These are phyloP conservation scores for Starmerella roubikii DNA, from an alignment of 805 yeast species.

Conservation along the genomic window DNA sequence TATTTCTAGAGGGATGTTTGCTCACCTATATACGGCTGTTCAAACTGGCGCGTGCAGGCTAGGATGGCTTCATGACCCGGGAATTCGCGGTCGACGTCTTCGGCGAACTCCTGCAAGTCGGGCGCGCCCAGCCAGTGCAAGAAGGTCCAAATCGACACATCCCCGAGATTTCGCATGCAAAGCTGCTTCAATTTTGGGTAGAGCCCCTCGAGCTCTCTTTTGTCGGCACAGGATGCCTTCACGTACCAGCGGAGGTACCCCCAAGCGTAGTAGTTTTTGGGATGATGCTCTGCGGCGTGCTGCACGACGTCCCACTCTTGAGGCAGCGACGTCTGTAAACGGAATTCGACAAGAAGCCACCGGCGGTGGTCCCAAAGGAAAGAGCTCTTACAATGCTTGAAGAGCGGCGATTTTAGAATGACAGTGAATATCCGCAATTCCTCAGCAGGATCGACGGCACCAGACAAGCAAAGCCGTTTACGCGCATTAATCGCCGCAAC, in stretches of 20 bases:
- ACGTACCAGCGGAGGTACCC: constrained; percentile 19
- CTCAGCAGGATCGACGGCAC: constrained; percentile 2
- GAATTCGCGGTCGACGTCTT: constrained; percentile 1
- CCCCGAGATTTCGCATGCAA: constrained; percentile 21
- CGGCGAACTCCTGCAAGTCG: constrained; percentile 7
- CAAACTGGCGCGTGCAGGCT: background rate
- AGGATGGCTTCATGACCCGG: constrained; percentile 18
- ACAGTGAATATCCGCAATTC: constrained; percentile 23
- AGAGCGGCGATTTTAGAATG: constrained; percentile 25
- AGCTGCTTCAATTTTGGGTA: background rate
- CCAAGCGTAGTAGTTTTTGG: constrained; percentile 39
- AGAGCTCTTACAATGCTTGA: constrained; percentile 30
- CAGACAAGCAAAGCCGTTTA: constrained; percentile 13
- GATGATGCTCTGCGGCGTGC: constrained; percentile 31
- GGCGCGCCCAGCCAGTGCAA: constrained; percentile 11
- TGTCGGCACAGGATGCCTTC: constrained; percentile 6
- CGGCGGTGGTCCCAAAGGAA: constrained; percentile 30
- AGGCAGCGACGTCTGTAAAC: background rate
- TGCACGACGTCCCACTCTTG: constrained; percentile 24
- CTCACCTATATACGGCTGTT: background rate
- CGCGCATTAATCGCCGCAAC: constrained; percentile 23
- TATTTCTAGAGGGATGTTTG: no score
- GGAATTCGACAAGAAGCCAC: constrained; percentile 18
- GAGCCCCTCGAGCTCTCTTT: constrained; percentile 1
- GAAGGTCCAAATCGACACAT: constrained; percentile 27